Evolutionary conservation across 2,329 filamentous ascomycete genomes (phyloP), one percentile per base, ranked within the genome.

Genomic region (Furcasterigmium furcatum): DNA sequence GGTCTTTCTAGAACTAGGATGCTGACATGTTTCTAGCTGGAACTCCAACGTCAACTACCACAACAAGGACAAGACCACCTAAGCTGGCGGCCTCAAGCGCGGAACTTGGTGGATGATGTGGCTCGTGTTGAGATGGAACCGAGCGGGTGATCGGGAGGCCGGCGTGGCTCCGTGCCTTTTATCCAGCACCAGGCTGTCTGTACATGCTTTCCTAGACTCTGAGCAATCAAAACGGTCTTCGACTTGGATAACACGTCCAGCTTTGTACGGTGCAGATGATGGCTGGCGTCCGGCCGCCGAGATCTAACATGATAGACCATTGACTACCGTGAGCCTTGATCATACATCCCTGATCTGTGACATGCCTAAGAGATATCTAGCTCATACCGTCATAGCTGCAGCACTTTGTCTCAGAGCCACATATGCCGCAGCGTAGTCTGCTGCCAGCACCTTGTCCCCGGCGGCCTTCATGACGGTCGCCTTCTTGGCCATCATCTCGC

Each of bases 11-110:
- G n/a, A n/a, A n/a, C n/a, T n/a, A 24, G 30, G 29, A 34, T 43
- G 35, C 55, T 58, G 47, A 63, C 50, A 29, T 45, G 35, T 27
- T 47, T 53, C 54, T 59, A 90, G 87, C 87, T 99, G 94, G 94
- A 97, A 97, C 74, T 77, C 85, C 56, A 80, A 77, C 48, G 91
- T 96, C 77, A 97, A 97, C 84, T 92, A 95, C 78, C 91, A 97
- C 84, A 91, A 95, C 78, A 87, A 87, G 76, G 86, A 95, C 76
- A 90, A 88, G 80, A 62, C 66, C n/a, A 20, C 30, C 20, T 39
- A 39, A 39, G 19, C 19, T 20, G 20, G n/a, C 34, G 12, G 20
- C 24, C 12, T 24, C 36, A 24, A 39, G 5, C n/a, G n/a, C 7
- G 16, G 9, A 19, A 19, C n/a, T 19, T 12, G 34, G 16, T 36